Evolutionary conservation across 345 rosid genomes (phyloP), one percentile per base, ranked within the genome.

Genomic region (Luvunga scandens): DNA sequence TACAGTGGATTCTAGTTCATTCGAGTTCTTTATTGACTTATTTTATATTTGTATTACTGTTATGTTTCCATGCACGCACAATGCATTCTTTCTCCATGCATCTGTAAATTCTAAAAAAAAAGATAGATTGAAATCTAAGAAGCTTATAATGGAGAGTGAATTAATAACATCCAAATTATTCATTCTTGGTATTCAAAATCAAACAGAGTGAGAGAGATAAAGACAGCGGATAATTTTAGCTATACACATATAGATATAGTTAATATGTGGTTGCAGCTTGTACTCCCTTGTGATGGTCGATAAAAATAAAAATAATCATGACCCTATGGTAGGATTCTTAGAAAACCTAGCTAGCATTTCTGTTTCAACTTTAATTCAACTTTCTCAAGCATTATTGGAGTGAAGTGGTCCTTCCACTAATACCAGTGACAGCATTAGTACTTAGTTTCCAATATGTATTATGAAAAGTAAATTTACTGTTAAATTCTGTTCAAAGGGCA

Each of bases 381-480:
- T 62, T 39, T 39, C 5, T n/a, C 42, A 24, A 36, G 53, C 21
- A 57, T 72, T 72, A 34, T 25, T 61, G 9, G 39, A 9, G 24
- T 24, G 34, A 62, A 61, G 68, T 74, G 77, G 69, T 61, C 67
- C 69, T 74, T 73, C 68, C 30, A 72, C 75, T 34, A 56, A 57
- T 34, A n/a, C 39, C 55, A 10, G 42, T 72, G 76, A 21, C 24
- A 30, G 48, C 48, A 31, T 16, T 64, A 16, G 71, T 67, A 38
- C n/a, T n/a, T n/a, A n/a, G n/a, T n/a, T n/a, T n/a, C n/a, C n/a
- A n/a, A n/a, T n/a, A n/a, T n/a, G n/a, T n/a, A n/a, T n/a, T n/a
- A n/a, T n/a, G n/a, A n/a, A n/a, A n/a, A n/a, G n/a, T n/a, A n/a
- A n/a, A 60, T 61, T 14, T 38, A 73, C 27, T 34, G 13, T 2